Percentiles rank a stretch among this genome's conserved stretches.
Evolutionary conservation across 352 stramenopile genomes (phyloP).

Genomic region (Phytophthora pistaciae): DNA sequence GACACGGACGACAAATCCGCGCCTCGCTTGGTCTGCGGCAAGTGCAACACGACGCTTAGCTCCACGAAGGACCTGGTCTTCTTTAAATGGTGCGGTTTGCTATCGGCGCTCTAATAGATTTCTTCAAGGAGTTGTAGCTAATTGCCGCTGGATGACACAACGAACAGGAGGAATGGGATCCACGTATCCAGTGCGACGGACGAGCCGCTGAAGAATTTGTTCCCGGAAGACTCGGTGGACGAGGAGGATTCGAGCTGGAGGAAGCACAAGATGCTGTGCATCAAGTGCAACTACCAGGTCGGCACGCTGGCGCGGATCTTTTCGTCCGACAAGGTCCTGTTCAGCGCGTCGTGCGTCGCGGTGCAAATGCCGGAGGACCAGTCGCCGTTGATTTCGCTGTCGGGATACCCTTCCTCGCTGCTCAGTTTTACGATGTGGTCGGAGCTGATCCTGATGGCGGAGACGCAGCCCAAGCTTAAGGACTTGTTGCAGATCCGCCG

Average conservation of each 20-base stretch:
- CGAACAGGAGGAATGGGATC: conserved; percentile 67
- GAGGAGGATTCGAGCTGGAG: conserved; percentile 52
- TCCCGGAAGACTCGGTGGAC: conserved; percentile 50
- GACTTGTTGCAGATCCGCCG: conserved; percentile 68
- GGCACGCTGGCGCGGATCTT: conserved; percentile 70
- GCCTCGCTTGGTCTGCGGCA: conserved; percentile 73
- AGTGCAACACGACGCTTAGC: conserved; percentile 71
- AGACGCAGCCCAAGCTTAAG: conserved; percentile 76
- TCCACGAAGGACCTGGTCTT: conserved; percentile 67
- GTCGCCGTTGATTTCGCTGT: conserved; percentile 77
- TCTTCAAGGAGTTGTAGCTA: background rate
- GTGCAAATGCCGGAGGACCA: conserved; percentile 79
- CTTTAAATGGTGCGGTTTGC: conserved; percentile 3
- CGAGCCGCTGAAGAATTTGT: conserved; percentile 64
- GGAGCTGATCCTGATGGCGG: conserved; percentile 80
- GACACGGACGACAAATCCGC: conserved; percentile 47
- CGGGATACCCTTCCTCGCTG: conserved; percentile 78
- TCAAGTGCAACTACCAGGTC: conserved; percentile 70
- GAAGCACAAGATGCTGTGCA: conserved; percentile 74
- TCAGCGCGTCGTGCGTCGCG: conserved; percentile 69
- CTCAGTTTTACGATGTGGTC: conserved; percentile 83
- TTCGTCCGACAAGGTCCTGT: conserved; percentile 76
- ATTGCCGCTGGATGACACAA: background rate
- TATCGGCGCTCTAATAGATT: background rate
- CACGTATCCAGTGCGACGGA: conserved; percentile 77